phyloP scores from a whole-genome alignment of 2,329 filamentous ascomycete species.

The Monosporascus cannonballus region DNA sequence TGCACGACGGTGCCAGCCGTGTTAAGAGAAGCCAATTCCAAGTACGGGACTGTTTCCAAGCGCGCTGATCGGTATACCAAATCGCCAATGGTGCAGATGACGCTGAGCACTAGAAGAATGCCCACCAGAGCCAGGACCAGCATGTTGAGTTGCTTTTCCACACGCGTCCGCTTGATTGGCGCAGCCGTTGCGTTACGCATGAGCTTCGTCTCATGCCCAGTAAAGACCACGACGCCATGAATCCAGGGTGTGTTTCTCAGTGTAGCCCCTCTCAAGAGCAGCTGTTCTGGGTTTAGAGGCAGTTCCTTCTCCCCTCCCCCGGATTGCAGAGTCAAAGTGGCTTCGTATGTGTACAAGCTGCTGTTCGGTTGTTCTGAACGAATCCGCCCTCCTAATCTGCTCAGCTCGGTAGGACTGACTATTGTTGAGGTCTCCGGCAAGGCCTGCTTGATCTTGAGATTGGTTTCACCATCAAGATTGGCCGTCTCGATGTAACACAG shows the following conservation, averaged over 20 bases:
- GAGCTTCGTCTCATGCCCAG: constrained; percentile 95
- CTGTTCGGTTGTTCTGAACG: constrained; percentile 97
- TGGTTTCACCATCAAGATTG: constrained; percentile 95
- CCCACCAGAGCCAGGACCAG: constrained; percentile 86
- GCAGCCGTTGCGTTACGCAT: constrained; percentile 98
- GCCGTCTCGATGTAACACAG: constrained; percentile 98
- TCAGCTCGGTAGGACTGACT: constrained; percentile 81
- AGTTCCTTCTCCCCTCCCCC: constrained; percentile 92
- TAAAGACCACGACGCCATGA: constrained; percentile 93
- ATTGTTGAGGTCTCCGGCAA: constrained; percentile 86
- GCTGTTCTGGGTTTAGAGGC: constrained; percentile 82
- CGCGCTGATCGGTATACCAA: constrained; percentile 68
- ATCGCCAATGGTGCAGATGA: constrained; percentile 88
- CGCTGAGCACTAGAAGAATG: constrained; percentile 76
- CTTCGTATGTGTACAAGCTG: constrained; percentile 97
- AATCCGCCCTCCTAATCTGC: constrained; percentile 76
- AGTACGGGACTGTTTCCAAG: constrained; percentile 61
- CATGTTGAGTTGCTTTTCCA: constrained; percentile 88
- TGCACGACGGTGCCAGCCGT: constrained; percentile 50
- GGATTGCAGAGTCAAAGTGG: constrained; percentile 83
- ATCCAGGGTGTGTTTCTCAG: constrained; percentile 96
- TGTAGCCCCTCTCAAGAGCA: constrained; percentile 87
- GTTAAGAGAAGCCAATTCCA: constrained; percentile 59
- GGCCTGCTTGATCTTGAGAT: constrained; percentile 97
- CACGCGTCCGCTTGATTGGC: constrained; percentile 95